Evolutionary conservation across 129 eudicot species (phyloP).

Genomic region (Pulicaria dysenterica): DNA sequence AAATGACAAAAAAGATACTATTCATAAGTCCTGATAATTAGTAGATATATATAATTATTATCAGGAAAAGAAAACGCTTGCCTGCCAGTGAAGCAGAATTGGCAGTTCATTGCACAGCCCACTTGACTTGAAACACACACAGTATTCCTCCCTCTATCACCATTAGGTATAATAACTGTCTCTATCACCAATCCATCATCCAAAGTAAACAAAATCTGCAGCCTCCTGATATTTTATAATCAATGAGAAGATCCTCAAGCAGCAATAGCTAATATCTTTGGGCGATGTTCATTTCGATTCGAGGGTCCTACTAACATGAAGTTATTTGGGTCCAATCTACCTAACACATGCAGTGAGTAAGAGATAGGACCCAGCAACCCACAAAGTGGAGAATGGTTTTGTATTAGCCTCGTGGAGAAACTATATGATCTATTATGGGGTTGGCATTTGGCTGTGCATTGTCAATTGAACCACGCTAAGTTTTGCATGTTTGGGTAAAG

Average conservation of each 20-base stretch:
- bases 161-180: conserved; percentile 77
- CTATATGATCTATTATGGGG: neutral
- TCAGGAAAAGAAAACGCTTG: conserved; percentile 31
- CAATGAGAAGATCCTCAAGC: conserved; percentile 57
- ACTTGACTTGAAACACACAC: conserved; percentile 99
- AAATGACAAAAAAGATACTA: no score
- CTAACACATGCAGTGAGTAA: neutral
- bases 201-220: conserved; percentile 87
- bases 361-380: neutral
- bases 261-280: conserved; percentile 11
- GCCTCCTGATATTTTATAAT: conserved; percentile 66
- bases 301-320: conserved; percentile 16
- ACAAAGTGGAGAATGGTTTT: neutral
- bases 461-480: neutral
- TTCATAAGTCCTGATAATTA: no score
- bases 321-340: conserved; percentile 11
- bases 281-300: neutral
- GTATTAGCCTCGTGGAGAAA: neutral
- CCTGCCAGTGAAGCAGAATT: conserved; percentile 98
- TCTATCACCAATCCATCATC: conserved; percentile 86
- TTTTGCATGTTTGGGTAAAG: conserved; percentile 2
- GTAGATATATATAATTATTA: neutral
- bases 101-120: conserved; percentile 98
- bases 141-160: conserved; percentile 76
- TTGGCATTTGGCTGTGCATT: neutral